These are phyloP conservation scores for Polytolypa hystricis DNA, from an alignment of 2,329 filamentous ascomycete genomes.

Conservation along the genomic window DNA sequence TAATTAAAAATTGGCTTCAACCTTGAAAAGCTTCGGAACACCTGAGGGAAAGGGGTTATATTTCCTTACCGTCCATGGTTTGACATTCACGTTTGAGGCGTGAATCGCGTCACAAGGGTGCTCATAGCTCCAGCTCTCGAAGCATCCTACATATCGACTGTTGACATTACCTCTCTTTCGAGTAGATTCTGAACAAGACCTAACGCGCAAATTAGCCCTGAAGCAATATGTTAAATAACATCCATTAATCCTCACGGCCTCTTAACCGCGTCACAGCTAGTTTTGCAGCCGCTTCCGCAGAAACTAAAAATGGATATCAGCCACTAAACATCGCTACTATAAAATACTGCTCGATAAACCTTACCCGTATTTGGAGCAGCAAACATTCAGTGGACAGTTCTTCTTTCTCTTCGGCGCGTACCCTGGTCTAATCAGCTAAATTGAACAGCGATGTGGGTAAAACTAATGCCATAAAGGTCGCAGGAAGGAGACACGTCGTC, in stretches of 20 bases:
- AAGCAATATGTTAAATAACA: not conserved
- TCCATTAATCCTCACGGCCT: constrained; percentile 2
- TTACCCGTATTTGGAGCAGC: constrained; percentile 23
- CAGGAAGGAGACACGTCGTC: too few species aligned
- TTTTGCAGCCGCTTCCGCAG: constrained; percentile 5
- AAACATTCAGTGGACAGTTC: constrained; percentile 28
- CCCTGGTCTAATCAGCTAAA: too few species aligned
- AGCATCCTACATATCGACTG: constrained; percentile 24
- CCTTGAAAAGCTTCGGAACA: not conserved
- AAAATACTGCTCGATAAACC: not conserved
- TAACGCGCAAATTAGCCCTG: constrained; percentile 4
- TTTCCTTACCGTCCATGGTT: constrained; percentile 7
- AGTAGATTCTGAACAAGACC: constrained; percentile 3
- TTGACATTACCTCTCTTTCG: too few species aligned
- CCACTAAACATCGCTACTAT: not conserved
- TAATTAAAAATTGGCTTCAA: constrained; percentile 6
- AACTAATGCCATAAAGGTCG: too few species aligned
- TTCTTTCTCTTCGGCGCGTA: constrained; percentile 11
- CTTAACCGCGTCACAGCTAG: constrained; percentile 2
- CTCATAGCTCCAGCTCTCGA: constrained; percentile 21
- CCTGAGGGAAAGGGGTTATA: not conserved
- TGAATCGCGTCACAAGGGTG: constrained; percentile 5
- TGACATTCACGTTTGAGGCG: constrained; percentile 6
- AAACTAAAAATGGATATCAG: constrained; percentile 5
- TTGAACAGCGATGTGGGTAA: too few species aligned